phyloP scores from a whole-genome alignment of 208 protist genomes.

The Acanthamoeba lenticulata region DNA sequence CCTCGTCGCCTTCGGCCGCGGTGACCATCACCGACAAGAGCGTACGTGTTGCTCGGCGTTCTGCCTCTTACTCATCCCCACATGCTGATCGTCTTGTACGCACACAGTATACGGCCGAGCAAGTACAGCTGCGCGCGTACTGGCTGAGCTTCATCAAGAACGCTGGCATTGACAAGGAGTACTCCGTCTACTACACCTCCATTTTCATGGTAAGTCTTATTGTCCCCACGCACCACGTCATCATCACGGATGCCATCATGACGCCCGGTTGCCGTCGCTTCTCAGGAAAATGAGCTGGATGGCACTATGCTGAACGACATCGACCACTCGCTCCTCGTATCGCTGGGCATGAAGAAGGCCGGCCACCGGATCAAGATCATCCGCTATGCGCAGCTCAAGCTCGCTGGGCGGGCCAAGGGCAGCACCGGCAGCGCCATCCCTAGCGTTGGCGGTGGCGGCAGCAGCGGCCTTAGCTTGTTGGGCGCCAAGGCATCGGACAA shows the following conservation, averaged over 20 bases:
- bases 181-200: background rate
- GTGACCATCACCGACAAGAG: too few species aligned
- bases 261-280: too few species aligned
- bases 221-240: background rate
- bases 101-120: background rate
- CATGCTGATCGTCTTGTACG: too few species aligned
- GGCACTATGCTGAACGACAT: background rate
- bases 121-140: background rate
- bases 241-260: background rate
- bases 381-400: background rate
- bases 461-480: too few species aligned
- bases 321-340: background rate
- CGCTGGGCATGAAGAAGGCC: constrained; percentile 30
- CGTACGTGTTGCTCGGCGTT: too few species aligned
- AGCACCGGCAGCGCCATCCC: too few species aligned
- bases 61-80: too few species aligned
- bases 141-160: constrained; percentile 24
- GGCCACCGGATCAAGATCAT: background rate
- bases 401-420: too few species aligned
- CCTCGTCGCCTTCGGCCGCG: too few species aligned
- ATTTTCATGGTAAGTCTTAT: background rate
- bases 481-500: too few species aligned
- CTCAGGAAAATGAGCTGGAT: constrained; percentile 19
- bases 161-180: constrained; percentile 1
- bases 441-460: too few species aligned